A percentile compares a stretch with the other conserved stretches of the same genome.
phyloP scores from a whole-genome alignment of 495 filamentous ascomycete genomes.

The Clohesyomyces aquaticus region DNA sequence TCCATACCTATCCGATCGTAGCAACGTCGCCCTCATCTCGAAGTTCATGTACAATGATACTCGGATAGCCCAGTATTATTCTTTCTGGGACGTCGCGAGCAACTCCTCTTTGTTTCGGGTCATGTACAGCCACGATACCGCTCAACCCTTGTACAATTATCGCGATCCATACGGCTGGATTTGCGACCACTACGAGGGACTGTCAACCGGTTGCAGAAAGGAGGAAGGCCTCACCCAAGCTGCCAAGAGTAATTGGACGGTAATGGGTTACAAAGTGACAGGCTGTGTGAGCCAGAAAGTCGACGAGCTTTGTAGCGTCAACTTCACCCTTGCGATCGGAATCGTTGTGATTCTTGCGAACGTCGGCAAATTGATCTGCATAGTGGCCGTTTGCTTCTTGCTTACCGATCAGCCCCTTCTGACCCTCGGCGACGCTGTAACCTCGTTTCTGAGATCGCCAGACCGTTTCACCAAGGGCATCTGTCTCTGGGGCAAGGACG shows the following conservation, averaged over 20 bases:
- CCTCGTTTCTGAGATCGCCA: slow-evolving; percentile 12
- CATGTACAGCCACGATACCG: background rate
- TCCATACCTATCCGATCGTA: background rate
- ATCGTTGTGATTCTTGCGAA: background rate
- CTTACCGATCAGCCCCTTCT: slow-evolving; percentile 9
- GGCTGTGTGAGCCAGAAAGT: slow-evolving; percentile 20
- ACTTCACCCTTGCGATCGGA: background rate
- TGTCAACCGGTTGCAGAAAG: background rate
- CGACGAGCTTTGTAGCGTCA: background rate
- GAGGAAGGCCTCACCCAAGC: background rate
- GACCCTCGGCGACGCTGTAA: slow-evolving; percentile 21
- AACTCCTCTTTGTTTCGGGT: background rate
- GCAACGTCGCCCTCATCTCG: slow-evolving; percentile 2
- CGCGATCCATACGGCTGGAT: slow-evolving; percentile 4
- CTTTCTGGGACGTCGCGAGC: background rate
- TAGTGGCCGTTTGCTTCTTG: background rate
- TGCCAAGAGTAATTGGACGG: background rate
- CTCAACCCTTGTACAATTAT: background rate
- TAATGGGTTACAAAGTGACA: background rate
- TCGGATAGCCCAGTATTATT: background rate
- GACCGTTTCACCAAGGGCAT: slow-evolving; percentile 1
- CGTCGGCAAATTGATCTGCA: background rate
- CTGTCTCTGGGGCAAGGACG: background rate
- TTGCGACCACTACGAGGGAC: background rate
- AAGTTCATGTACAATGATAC: background rate